A percentile compares a stretch with the other conserved stretches of the same genome.
Evolutionary conservation across 2,329 filamentous ascomycete species (phyloP).

Genomic region (Colletotrichum nymphaeae): DNA sequence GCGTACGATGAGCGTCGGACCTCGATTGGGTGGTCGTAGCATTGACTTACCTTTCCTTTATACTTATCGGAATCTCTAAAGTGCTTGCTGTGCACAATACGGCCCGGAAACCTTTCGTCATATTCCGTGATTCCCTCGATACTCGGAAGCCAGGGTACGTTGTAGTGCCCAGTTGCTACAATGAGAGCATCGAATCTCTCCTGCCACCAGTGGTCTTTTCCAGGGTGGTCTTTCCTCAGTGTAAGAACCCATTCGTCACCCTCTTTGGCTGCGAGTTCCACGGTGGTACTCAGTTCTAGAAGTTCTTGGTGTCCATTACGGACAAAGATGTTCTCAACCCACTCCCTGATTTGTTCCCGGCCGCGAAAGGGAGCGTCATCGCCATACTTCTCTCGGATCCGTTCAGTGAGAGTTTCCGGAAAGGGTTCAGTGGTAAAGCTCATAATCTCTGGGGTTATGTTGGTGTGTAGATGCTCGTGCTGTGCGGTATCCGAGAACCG

Average conservation of each 20-base stretch:
- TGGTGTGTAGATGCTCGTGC: slow-evolving; percentile 69
- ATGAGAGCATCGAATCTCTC: slow-evolving; percentile 55
- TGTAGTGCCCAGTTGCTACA: slow-evolving; percentile 54
- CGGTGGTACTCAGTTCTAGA: slow-evolving; percentile 64
- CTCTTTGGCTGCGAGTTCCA: slow-evolving; percentile 63
- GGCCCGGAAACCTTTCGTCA: slow-evolving; percentile 48
- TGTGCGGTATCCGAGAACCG: slow-evolving; percentile 64
- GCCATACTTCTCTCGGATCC: slow-evolving; percentile 60
- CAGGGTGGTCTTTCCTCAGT: slow-evolving; percentile 53
- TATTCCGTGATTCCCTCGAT: slow-evolving; percentile 55
- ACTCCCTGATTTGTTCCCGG: slow-evolving; percentile 63
- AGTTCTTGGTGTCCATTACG: slow-evolving; percentile 45
- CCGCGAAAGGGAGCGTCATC: slow-evolving; percentile 65
- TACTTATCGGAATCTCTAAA: slow-evolving; percentile 46
- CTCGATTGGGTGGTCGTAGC: accelerated
- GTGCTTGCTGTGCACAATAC: slow-evolving; percentile 53
- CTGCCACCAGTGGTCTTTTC: slow-evolving; percentile 52
- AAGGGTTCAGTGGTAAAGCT: slow-evolving; percentile 63
- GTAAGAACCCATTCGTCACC: slow-evolving; percentile 60
- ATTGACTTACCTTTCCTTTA: slow-evolving; percentile 36
- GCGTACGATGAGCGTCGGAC: background rate
- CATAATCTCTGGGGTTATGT: slow-evolving; percentile 67
- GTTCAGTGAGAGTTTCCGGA: slow-evolving; percentile 54
- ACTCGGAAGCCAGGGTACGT: slow-evolving; percentile 51
- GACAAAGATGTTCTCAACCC: slow-evolving; percentile 56